Percentiles rank a stretch among this genome's conserved stretches.
Evolutionary conservation across 169 alveolate genomes (phyloP).

Genomic region (Perkinsus marinus): DNA sequence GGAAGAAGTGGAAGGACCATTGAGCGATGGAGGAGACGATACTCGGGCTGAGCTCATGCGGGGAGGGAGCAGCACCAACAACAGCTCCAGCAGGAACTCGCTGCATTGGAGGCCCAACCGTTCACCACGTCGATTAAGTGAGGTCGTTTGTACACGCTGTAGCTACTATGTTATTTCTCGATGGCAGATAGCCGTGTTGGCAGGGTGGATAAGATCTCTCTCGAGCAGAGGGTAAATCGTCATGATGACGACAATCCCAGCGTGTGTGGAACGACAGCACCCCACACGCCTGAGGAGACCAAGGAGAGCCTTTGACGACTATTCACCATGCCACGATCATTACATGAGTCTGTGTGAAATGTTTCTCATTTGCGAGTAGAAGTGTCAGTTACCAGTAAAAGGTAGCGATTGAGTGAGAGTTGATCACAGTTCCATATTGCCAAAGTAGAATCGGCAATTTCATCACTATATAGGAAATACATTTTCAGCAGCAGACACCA

Average conservation of each 20-base stretch:
- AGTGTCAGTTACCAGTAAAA: neutral
- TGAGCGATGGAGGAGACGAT: neutral
- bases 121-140: neutral
- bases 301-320: neutral
- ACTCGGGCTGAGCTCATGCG: neutral
- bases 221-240: neutral
- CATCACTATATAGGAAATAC: no score
- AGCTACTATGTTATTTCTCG: neutral
- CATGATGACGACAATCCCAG: neutral
- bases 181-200: neutral
- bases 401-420: no score
- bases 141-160: no score
- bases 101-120: neutral
- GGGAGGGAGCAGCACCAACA: neutral
- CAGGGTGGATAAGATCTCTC: neutral
- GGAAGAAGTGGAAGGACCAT: neutral
- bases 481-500: no score
- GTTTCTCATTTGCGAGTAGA: neutral
- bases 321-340: neutral
- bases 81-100: neutral
- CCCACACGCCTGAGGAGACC: neutral
- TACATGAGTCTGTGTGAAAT: neutral
- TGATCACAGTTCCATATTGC: no score
- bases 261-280: neutral
- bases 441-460: no score